phyloP scores from a whole-genome alignment of 2,329 filamentous ascomycete species.

The Lachnellula cervina region DNA sequence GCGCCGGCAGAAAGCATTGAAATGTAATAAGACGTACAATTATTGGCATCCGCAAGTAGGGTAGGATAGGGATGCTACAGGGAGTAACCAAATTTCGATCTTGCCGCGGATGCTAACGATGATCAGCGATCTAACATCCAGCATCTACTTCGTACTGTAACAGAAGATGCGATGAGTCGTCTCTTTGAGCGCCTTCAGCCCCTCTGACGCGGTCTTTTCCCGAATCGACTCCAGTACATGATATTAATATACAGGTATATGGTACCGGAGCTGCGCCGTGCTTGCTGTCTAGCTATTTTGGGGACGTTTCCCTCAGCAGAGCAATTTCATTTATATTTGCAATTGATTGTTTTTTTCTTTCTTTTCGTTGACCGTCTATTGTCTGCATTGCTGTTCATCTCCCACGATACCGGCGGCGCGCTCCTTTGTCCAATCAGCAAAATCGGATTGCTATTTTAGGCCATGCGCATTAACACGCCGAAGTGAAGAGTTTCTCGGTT shows the following conservation, averaged over 20 bases:
- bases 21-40: background rate
- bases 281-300: background rate
- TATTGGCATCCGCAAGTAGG: background rate
- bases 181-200: background rate
- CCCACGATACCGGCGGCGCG: background rate
- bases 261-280: too few species aligned
- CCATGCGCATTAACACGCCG: slow-evolving; percentile 10
- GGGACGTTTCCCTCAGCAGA: background rate
- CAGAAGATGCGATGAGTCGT: background rate
- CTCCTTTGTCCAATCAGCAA: slow-evolving; percentile 1
- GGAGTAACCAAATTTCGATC: background rate
- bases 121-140: slow-evolving; percentile 16
- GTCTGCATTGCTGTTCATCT: slow-evolving; percentile 10
- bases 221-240: background rate
- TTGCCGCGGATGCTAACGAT: slow-evolving; percentile 13
- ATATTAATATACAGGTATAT: background rate
- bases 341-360: background rate
- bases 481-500: slow-evolving; percentile 5
- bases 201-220: background rate
- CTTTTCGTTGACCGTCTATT: background rate
- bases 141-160: too few species aligned
- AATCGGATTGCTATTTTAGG: background rate
- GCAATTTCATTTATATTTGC: slow-evolving; percentile 1
- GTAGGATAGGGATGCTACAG: background rate
- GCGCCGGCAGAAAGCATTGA: background rate